phyloP scores from a whole-genome alignment of 2,329 filamentous ascomycete species.

The Fusarium humuli region DNA sequence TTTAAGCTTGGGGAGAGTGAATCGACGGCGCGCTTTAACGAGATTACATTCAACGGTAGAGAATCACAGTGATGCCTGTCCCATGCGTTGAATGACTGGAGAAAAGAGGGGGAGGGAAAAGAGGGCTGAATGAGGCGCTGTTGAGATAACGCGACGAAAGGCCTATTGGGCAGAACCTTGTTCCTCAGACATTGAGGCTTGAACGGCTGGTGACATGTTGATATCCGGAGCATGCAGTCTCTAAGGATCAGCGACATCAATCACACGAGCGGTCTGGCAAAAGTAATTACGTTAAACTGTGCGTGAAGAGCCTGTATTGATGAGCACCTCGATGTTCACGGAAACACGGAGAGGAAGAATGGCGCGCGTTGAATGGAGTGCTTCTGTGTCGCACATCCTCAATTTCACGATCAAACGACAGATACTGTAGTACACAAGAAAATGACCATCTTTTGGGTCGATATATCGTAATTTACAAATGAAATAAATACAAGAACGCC shows the following conservation, averaged over 20 bases:
- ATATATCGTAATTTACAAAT: not conserved
- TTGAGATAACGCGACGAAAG: not conserved
- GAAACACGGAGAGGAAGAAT: not conserved
- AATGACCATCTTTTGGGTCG: not conserved
- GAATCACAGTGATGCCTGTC: not conserved
- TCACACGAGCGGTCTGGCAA: not conserved
- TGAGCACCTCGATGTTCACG: too few species aligned
- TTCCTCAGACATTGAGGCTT: not conserved
- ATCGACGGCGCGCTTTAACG: too few species aligned
- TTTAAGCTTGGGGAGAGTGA: not conserved
- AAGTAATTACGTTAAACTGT: rapidly evolving
- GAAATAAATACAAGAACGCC: not conserved
- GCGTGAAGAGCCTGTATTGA: not conserved
- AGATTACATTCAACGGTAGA: not conserved
- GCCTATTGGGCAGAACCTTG: not conserved
- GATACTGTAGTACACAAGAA: not conserved
- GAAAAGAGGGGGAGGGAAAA: not conserved
- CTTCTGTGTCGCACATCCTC: not conserved
- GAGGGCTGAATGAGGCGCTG: not conserved
- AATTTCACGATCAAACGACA: not conserved
- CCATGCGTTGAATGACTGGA: not conserved
- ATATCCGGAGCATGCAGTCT: not conserved
- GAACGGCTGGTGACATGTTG: not conserved
- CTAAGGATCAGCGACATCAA: not conserved
- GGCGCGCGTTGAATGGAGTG: not conserved